Evolutionary conservation across 169 alveolate genomes (phyloP).

Genomic region (Cryptosporidium canis): DNA sequence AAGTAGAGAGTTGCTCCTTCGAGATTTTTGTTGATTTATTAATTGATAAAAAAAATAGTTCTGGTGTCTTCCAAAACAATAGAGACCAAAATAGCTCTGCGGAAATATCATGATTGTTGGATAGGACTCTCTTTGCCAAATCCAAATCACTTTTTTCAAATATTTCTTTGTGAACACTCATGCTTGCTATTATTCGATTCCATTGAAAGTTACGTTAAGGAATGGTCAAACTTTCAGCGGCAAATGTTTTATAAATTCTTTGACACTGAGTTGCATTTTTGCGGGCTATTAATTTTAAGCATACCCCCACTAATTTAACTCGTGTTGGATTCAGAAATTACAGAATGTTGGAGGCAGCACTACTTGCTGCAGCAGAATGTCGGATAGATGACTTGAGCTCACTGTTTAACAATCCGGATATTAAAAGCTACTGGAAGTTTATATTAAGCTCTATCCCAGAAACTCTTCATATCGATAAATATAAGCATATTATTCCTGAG

Average conservation of each 20-base stretch:
- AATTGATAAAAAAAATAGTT: constrained; percentile 16
- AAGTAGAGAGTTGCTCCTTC: constrained; percentile 12
- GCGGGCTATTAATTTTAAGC: background rate
- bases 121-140: background rate
- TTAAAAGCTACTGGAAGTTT: constrained; percentile 31
- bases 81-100: constrained; percentile 49
- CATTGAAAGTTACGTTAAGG: background rate
- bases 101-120: background rate
- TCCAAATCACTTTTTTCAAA: background rate
- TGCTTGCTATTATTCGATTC: background rate
- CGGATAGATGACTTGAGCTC: background rate
- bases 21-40: constrained; percentile 16
- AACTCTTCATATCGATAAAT: constrained; percentile 16
- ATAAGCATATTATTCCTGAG: constrained; percentile 14
- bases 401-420: background rate
- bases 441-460: constrained; percentile 56
- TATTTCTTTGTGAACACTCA: background rate
- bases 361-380: constrained; percentile 69
- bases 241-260: background rate
- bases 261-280: background rate
- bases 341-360: constrained; percentile 23
- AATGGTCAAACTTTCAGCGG: background rate
- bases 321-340: background rate
- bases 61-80: constrained; percentile 33
- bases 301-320: constrained; percentile 17